Evolutionary conservation across 192 early-diverging fungal species (phyloP).

Genomic region (Coemansia sp.): DNA sequence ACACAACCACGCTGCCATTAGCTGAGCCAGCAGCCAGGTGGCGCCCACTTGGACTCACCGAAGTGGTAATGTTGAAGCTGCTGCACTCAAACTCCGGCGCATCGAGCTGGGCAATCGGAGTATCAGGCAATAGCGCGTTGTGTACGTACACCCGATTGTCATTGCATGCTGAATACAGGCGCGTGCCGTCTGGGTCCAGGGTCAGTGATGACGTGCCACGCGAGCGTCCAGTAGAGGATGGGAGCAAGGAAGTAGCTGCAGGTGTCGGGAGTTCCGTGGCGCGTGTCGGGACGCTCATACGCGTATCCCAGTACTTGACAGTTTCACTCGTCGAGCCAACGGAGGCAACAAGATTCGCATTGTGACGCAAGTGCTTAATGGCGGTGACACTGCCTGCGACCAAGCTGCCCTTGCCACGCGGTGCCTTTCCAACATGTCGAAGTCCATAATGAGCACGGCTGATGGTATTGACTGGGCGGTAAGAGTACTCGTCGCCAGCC

Average conservation of each 20-base stretch:
- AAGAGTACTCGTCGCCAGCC: constrained; percentile 13
- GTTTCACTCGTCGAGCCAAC: constrained; percentile 52
- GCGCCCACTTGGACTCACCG: constrained; percentile 72
- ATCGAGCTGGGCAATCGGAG: constrained; percentile 59
- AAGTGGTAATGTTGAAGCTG: constrained; percentile 71
- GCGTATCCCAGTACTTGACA: constrained; percentile 84
- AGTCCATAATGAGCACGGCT: constrained; percentile 32
- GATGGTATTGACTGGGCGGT: constrained; percentile 44
- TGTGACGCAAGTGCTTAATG: constrained; percentile 30
- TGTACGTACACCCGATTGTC: constrained; percentile 73
- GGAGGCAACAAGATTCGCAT: constrained; percentile 30
- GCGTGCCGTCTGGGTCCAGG: constrained; percentile 63
- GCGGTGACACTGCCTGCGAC: constrained; percentile 33
- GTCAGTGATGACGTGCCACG: constrained; percentile 69
- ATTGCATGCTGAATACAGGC: constrained; percentile 73
- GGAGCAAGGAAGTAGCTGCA: constrained; percentile 41
- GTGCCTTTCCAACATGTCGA: neutral
- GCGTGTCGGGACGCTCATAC: constrained; percentile 54
- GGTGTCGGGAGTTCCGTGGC: constrained; percentile 51
- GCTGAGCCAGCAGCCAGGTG: constrained; percentile 76
- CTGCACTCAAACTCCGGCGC: constrained; percentile 61
- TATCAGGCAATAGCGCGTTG: constrained; percentile 56
- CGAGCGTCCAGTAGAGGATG: constrained; percentile 29
- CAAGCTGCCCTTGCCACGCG: constrained; percentile 21
- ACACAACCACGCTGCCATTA: constrained; percentile 66